phyloP scores from a whole-genome alignment of 148 eudicot species.

The Dianthus caryophyllus region DNA sequence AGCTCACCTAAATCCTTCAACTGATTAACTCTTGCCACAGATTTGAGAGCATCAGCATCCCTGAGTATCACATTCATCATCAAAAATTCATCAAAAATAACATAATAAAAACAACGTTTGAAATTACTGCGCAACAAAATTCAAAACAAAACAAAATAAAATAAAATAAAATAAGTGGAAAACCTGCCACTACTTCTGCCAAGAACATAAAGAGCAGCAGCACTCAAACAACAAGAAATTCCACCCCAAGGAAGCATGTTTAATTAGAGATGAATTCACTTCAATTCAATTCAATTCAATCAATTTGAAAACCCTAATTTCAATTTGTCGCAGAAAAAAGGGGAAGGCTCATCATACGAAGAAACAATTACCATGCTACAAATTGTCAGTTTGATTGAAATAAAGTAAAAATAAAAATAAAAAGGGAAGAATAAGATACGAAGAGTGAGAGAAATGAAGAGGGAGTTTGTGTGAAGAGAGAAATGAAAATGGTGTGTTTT shows the following conservation, averaged over 20 bases:
- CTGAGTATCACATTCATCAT: slow-evolving; percentile 24
- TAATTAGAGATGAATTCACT: no score
- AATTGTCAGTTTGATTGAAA: not conserved
- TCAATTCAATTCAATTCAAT: not conserved
- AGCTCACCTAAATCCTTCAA: slow-evolving; percentile 86
- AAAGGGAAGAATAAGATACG: slow-evolving; percentile 24
- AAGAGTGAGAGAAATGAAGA: slow-evolving; percentile 19
- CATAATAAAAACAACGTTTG: not conserved
- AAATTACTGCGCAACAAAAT: not conserved
- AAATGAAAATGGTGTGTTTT: no score
- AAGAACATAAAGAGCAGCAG: slow-evolving; percentile 82
- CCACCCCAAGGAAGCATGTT: slow-evolving; percentile 93
- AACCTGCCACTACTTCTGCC: slow-evolving; percentile 92
- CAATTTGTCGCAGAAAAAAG: not conserved
- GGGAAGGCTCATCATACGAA: no score
- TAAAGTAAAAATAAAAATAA: no score
- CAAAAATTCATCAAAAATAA: not conserved
- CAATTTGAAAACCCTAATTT: slow-evolving; percentile 22
- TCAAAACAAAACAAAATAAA: not conserved
- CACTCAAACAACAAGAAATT: slow-evolving; percentile 76
- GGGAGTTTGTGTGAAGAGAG: no score
- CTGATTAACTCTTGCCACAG: slow-evolving; percentile 77
- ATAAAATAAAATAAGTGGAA: not conserved
- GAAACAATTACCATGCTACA: not conserved
- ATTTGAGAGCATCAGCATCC: slow-evolving; percentile 75